These are phyloP conservation scores for Leptographium flavum DNA, from an alignment of 2,329 filamentous ascomycete species.

Conservation along the genomic window DNA sequence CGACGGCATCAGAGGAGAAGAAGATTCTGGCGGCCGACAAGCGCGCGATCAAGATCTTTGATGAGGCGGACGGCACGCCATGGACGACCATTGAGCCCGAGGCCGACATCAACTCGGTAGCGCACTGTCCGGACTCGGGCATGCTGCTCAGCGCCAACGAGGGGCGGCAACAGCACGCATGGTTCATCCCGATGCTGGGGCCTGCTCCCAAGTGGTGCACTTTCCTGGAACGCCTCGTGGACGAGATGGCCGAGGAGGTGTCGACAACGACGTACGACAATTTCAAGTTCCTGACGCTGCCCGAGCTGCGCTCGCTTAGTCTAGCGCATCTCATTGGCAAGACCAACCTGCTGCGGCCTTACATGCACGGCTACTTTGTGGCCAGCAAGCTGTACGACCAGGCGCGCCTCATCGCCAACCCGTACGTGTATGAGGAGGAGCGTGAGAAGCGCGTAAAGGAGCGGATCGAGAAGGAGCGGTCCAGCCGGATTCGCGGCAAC, in stretches of 20 bases:
- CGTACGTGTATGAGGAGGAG: constrained; percentile 87
- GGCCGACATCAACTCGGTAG: constrained; percentile 88
- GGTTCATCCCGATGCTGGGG: constrained; percentile 23
- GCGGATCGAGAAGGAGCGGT: constrained; percentile 94
- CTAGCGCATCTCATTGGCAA: constrained; percentile 81
- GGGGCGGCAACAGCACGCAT: constrained; percentile 85
- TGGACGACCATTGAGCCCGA: constrained; percentile 95
- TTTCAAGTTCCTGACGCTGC: constrained; percentile 90
- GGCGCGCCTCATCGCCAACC: constrained; percentile 81
- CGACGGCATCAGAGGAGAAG: constrained; percentile 59
- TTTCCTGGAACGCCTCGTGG: constrained; percentile 93
- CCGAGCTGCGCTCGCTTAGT: constrained; percentile 74
- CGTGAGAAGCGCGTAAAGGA: constrained; percentile 81
- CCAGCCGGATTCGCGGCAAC: constrained; percentile 80
- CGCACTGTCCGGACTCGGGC: constrained; percentile 80
- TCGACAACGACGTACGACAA: constrained; percentile 87
- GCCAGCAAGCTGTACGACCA: constrained; percentile 92
- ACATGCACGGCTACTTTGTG: constrained; percentile 99
- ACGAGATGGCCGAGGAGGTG: constrained; percentile 88
- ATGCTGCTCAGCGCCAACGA: constrained; percentile 97
- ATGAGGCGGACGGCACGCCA: constrained; percentile 63
- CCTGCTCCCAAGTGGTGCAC: constrained; percentile 91
- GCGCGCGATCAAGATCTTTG: constrained; percentile 94
- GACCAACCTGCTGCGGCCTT: constrained; percentile 77
- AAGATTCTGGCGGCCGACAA: constrained; percentile 91